Base-by-base conservation (phyloP, 75 land plant species). In the Pinus taeda region DNA sequence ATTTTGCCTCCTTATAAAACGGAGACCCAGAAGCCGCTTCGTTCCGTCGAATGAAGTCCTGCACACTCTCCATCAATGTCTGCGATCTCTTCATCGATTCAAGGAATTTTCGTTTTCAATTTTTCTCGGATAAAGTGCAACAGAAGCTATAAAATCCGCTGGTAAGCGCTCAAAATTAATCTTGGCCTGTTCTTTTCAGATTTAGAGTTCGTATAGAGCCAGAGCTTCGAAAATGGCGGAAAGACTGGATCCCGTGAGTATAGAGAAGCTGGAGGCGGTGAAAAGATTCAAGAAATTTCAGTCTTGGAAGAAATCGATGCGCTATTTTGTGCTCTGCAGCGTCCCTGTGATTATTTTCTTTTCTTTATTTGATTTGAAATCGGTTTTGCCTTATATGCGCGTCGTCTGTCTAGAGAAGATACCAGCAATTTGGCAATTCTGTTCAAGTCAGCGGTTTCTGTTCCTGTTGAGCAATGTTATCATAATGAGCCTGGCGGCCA, bases 401-500 rank as follows among this genome's bases (percentile, higher is more conserved):
- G 71, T 15, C 7, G 49, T 63, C 30, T 63, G 66, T 13, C 33
- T 63, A 3, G 66, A 29, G 33, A 63, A 30, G 36, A 63, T 63
- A 15, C 66, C 66, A 14, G 66, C 30, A 9, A 15, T 66, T 66
- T 66, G 71, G 71, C 2, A 66, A 5, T 66, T 66, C 7, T 66
- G 71, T 66, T 20, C 71, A 3, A 67, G 8, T 67, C 49, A 67
- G 45, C 33, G 42, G n/a, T 67, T 67, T 39, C 71, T 67, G 37
- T 67, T 67, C 21, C 6, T 67, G 8, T 3, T 67, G 49, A 39
- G 18, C 12, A 67, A 67, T 67, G 71, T 39, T 33, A 20, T 67
- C 7, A 45, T 67, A n/a, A 4, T 67, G 3, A 7, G 9, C 45
- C 71, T 67, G 7, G 71, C 11, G 21, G 18, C 20, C 45, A 17